These are phyloP conservation scores for Chenopodium album DNA, from an alignment of 148 eudicot species.

Conservation along the genomic window DNA sequence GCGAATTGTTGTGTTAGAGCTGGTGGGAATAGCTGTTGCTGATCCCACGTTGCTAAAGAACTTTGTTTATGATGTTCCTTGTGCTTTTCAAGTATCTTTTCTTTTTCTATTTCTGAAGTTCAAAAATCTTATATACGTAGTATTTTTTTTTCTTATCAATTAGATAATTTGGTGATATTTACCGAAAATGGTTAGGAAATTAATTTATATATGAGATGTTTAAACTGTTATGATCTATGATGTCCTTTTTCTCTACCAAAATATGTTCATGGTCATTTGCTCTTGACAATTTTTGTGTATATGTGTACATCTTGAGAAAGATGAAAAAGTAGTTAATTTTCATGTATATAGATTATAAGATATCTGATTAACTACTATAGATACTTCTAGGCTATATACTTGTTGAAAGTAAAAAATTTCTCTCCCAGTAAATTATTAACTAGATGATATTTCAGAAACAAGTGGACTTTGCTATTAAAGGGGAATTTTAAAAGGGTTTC, in stretches of 20 bases:
- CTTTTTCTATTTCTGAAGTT: neutral
- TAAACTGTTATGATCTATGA: neutral
- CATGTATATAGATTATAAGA: neutral
- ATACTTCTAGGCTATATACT: neutral
- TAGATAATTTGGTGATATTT: neutral
- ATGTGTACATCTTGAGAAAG: neutral
- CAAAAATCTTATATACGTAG: neutral
- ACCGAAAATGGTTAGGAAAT: neutral
- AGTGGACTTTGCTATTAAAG: neutral
- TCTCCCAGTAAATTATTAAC: neutral
- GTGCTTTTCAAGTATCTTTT: conserved; percentile 63
- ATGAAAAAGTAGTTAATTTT: neutral
- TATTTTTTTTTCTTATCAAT: neutral
- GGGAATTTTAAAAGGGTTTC: neutral
- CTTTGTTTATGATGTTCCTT: conserved; percentile 75
- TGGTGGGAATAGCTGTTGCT: conserved; percentile 48
- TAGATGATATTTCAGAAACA: neutral
- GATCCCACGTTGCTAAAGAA: conserved; percentile 71
- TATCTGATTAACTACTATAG: neutral
- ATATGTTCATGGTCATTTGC: neutral
- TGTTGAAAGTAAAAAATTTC: neutral
- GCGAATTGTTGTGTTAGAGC: conserved; percentile 24
- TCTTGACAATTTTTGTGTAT: neutral
- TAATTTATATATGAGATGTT: neutral
- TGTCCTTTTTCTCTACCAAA: neutral